phyloP scores from a whole-genome alignment of 169 alveolate species.

The Theileria equi region DNA sequence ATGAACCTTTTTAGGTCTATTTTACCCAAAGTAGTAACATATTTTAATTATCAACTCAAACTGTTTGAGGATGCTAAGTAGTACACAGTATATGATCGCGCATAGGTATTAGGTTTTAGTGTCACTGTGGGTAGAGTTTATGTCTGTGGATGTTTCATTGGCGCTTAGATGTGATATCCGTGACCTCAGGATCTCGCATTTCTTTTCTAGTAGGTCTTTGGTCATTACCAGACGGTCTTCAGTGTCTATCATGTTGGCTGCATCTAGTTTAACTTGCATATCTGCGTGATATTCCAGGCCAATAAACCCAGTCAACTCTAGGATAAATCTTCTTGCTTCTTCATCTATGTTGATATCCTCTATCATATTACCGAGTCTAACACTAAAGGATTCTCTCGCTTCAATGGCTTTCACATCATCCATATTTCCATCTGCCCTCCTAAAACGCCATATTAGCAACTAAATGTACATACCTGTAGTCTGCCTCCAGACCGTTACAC shows the following conservation, averaged over 20 bases:
- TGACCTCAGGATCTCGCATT: conserved; percentile 16
- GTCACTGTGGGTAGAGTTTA: too few species aligned
- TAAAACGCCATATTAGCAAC: neutral
- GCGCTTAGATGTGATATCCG: too few species aligned
- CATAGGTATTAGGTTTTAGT: too few species aligned
- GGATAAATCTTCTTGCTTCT: conserved; percentile 14
- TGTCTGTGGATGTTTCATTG: too few species aligned
- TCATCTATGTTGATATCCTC: conserved; percentile 42
- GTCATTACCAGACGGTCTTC: conserved; percentile 50
- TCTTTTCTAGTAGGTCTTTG: conserved; percentile 36
- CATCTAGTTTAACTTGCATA: conserved; percentile 45
- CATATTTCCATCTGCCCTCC: conserved; percentile 26
- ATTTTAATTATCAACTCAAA: too few species aligned
- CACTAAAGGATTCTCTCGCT: conserved; percentile 27
- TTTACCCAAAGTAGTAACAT: too few species aligned
- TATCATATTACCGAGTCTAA: conserved; percentile 30
- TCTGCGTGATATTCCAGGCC: conserved; percentile 62
- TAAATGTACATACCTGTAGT: conserved; percentile 28
- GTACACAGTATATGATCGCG: too few species aligned
- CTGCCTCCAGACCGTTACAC: conserved; percentile 47
- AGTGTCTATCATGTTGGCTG: conserved; percentile 37
- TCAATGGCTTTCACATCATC: conserved; percentile 37
- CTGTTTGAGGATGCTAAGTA: too few species aligned
- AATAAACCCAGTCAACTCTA: conserved; percentile 52
- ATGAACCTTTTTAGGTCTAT: too few species aligned